These are phyloP conservation scores for Larix kaempferi DNA, from an alignment of 75 land plant species.

Conservation along the genomic window DNA sequence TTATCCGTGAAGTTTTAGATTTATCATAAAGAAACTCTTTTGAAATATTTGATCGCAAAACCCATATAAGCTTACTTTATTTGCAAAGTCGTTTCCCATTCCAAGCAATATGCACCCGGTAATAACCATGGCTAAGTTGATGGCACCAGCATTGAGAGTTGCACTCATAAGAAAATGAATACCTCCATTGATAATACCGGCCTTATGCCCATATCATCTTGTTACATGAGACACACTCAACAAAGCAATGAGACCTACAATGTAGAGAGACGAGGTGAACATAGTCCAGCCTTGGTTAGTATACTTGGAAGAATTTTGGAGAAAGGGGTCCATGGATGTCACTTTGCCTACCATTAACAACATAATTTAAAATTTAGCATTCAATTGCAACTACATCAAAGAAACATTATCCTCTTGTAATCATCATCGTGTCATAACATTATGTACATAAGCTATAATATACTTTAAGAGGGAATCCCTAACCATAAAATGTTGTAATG, in stretches of 20 bases:
- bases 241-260: slow-evolving; percentile 67
- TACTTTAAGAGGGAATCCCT: no score
- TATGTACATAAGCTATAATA: no score
- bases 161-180: slow-evolving; percentile 66
- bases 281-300: slow-evolving; percentile 75
- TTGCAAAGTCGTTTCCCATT: slow-evolving; percentile 73
- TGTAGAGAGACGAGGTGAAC: slow-evolving; percentile 71
- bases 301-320: slow-evolving; percentile 70
- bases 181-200: slow-evolving; percentile 57
- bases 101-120: slow-evolving; percentile 80
- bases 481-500: no score
- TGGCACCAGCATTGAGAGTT: slow-evolving; percentile 54
- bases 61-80: slow-evolving; percentile 15
- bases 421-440: no score
- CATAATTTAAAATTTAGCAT: no score
- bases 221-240: slow-evolving; percentile 64
- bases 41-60: slow-evolving; percentile 40
- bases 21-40: background rate
- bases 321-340: no score
- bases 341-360: no score
- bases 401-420: no score
- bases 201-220: slow-evolving; percentile 46
- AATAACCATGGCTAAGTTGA: slow-evolving; percentile 59
- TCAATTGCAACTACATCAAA: no score
- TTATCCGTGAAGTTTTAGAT: background rate